phyloP scores from a whole-genome alignment of 345 rosid genomes.

The Iberis pinnata region DNA sequence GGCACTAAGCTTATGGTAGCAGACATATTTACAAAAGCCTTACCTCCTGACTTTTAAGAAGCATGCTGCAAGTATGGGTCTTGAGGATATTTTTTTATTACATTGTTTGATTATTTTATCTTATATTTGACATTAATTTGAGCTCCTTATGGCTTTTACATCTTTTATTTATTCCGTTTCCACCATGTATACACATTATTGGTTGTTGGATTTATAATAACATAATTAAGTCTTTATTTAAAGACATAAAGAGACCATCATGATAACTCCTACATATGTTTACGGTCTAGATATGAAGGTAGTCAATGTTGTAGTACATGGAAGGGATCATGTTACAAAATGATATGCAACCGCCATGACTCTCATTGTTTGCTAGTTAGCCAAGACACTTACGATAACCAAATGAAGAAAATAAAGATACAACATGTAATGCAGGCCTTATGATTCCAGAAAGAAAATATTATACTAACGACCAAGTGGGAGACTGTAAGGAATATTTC shows the following conservation, averaged over 20 bases:
- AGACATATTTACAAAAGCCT: not conserved
- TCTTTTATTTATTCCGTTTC: too few species aligned
- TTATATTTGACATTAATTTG: not conserved
- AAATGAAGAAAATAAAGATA: not conserved
- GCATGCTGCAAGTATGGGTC: slow-evolving; percentile 4
- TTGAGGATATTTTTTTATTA: not conserved
- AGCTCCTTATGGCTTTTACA: too few species aligned
- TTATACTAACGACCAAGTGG: not conserved
- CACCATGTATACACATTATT: too few species aligned
- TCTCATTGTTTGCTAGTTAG: not conserved
- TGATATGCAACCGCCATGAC: not conserved
- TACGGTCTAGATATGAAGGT: not conserved
- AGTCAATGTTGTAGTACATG: not conserved
- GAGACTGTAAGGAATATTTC: not conserved
- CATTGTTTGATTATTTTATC: not conserved
- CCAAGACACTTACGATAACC: not conserved
- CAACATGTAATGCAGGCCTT: not conserved
- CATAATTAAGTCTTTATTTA: not conserved
- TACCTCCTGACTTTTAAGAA: not conserved
- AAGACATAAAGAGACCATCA: not conserved
- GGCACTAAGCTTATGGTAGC: not conserved
- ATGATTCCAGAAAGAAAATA: not conserved
- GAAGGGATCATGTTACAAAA: not conserved
- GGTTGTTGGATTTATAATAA: not conserved
- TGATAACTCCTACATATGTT: not conserved